Base-by-base conservation (phyloP, 495 filamentous ascomycete species). In the Umbilicaria muhlenbergii region DNA sequence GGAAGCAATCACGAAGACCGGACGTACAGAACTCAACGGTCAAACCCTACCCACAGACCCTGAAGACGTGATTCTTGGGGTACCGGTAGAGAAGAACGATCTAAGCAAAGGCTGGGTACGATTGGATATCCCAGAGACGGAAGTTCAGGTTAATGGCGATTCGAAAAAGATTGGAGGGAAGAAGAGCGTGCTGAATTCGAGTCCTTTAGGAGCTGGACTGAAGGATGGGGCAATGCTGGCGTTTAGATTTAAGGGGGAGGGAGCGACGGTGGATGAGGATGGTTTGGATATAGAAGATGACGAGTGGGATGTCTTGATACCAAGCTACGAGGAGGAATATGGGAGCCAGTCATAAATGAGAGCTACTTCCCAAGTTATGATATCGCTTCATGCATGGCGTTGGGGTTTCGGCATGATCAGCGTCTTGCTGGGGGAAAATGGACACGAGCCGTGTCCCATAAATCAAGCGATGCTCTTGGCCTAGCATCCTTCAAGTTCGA, bases 291-390 rank as follows among this genome's bases (percentile, higher is more conserved):
- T 61, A n/a, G 68, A 64, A n/a, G 64, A 73, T 17, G 64, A 67
- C 16, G 62, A 70, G 36, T 86, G 81, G 68, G 66, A 78, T 51
- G 81, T 87, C 10, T 57, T 77, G 24, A 45, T 81, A 15, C 79
- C 81, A 17, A 66, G 45, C 13, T 66, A 73, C 40, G 79, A 84
- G 12, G 73, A 79, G 36, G 61, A 64, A 34, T 70, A 73, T 51
- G 61, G 51, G 2, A 49, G 55, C 11, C 51, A 55, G 11, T 51
- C 13, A 7, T 37, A 8, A 37, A 3, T 10, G 24, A 8, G 6
- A 10, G 5, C 8, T 28, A 10, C 8, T 28, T 8, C 5, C 4
- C 8, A 28, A 6, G 1, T 28, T 28, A 6, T 7, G 24, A 3
- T 28, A 28, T 28, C 24, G 8, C 24, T 6, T 28, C 24, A 3